Evolutionary conservation across 805 yeast species (phyloP).

Genomic region (Candida qinlingensis): DNA sequence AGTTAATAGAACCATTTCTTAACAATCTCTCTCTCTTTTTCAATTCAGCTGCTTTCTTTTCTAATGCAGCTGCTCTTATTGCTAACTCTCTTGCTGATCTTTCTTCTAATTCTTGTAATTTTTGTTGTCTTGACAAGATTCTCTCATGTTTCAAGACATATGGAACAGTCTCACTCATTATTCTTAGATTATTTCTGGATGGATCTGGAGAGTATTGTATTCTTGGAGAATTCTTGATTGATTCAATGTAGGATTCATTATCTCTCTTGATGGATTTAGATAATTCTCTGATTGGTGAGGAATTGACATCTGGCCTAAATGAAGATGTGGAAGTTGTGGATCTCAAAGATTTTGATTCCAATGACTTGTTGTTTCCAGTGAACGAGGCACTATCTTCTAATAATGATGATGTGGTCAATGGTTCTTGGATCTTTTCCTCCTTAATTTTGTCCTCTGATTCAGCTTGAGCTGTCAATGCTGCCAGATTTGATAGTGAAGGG

Average conservation of each 20-base stretch:
- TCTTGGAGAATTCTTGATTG: conserved; percentile 32
- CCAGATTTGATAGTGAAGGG: conserved; percentile 61
- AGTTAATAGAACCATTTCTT: conserved; percentile 25
- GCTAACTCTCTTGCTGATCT: conserved; percentile 72
- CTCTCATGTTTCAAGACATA: conserved; percentile 75
- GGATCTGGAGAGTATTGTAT: conserved; percentile 28
- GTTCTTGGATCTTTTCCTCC: conserved; percentile 5
- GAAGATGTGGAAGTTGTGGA: conserved; percentile 8
- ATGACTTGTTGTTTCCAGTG: not conserved
- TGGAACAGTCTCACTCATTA: conserved; percentile 81
- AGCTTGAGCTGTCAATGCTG: conserved; percentile 35
- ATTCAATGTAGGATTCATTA: conserved; percentile 33
- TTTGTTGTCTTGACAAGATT: conserved; percentile 67
- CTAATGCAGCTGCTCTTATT: conserved; percentile 68
- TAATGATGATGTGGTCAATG: conserved; percentile 4
- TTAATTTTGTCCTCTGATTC: conserved; percentile 1
- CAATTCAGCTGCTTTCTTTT: conserved; percentile 59
- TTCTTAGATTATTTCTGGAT: conserved; percentile 61
- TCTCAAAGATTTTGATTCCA: not conserved
- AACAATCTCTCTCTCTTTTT: conserved; percentile 59
- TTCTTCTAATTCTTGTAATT: conserved; percentile 73
- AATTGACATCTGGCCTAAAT: conserved; percentile 18
- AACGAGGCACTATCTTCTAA: conserved; percentile 3
- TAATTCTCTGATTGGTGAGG: conserved; percentile 35
- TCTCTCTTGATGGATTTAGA: conserved; percentile 31